These are phyloP conservation scores for Macrophomina pseudophaseolina DNA, from an alignment of 2,329 filamentous ascomycete species.

Conservation along the genomic window DNA sequence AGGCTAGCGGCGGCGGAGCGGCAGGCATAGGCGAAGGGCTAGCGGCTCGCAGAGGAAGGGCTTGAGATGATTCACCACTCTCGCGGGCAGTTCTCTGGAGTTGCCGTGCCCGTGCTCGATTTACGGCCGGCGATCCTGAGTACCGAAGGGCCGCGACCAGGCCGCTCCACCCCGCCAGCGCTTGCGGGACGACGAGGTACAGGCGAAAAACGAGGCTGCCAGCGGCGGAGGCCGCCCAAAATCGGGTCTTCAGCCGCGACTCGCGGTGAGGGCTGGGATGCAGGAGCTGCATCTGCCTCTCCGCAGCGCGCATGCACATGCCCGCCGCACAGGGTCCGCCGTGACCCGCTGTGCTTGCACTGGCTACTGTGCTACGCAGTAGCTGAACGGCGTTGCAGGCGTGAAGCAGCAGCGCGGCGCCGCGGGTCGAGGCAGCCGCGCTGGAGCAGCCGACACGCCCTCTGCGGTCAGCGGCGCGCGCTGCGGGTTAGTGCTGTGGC, in stretches of 20 bases:
- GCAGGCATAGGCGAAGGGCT: slow-evolving; percentile 7
- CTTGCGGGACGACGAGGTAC: neutral
- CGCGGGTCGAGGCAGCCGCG: too few species aligned
- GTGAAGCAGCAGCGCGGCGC: neutral
- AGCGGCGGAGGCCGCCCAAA: neutral
- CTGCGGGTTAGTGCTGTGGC: neutral
- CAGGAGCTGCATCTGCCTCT: neutral
- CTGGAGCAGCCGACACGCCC: too few species aligned
- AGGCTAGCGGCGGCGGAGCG: slow-evolving; percentile 20
- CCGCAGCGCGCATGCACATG: neutral
- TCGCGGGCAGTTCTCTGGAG: neutral
- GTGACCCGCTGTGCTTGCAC: neutral
- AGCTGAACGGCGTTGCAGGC: neutral
- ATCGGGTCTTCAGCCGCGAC: slow-evolving; percentile 4
- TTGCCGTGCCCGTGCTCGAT: neutral
- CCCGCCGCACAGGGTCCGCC: slow-evolving; percentile 11
- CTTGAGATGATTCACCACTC: slow-evolving; percentile 8
- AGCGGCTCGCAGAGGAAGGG: slow-evolving; percentile 9
- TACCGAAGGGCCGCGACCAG: slow-evolving; percentile 15
- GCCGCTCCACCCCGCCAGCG: neutral
- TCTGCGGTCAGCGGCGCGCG: slow-evolving; percentile 4
- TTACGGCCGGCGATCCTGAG: slow-evolving; percentile 9
- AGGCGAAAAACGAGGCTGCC: neutral
- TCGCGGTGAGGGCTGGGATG: slow-evolving; percentile 8
- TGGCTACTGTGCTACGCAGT: neutral